Base-by-base conservation (phyloP, 2,329 filamentous ascomycete species). In the Pseudogymnoascus sp. region DNA sequence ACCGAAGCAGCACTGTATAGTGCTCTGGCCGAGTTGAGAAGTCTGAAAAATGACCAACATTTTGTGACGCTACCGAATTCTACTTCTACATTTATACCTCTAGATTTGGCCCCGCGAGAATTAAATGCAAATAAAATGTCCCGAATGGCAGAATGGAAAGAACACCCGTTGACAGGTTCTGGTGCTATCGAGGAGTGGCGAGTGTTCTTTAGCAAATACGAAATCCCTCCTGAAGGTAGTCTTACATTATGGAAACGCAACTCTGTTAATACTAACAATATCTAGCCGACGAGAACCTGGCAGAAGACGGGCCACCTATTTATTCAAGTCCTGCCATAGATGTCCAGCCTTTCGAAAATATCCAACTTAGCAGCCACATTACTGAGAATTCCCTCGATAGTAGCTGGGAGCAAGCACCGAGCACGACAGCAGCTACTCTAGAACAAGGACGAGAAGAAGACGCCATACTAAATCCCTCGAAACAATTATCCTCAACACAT, bases 1-100 rank as follows among this genome's bases (percentile, higher is more conserved):
- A 73, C 72, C 1, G 72, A 74, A 60, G 54, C 65, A 29, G 68
- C 71, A n/a, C 63, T 74, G 7, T 71, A 68, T 62, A 65, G 67
- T 29, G 65, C 69, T 11, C 62, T 71, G 10, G 26, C 65, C 8
- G 60, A 45, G 21, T 6, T 47, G 18, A 47, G 18, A 47, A 47
- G 42, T 47, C 18, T 47, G 42, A 23, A 47, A 47, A 47, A 47
- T 47, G 42, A 47, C 42, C 18, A 47, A 23, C 18, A 26, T 14
- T 47, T 47, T 6, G 18, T 7, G 42, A 26, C 5, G 21, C 42
- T 5, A 14, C 11, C 23, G 42, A 23, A 26, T 26, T 14, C 42
- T 11, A 14, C 42, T 21, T 21, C 40, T 47, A 6, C 21, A 7
- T 23, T 21, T 14, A 26, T 47, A 14, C 18, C 11, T 18, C 42